Evolutionary conservation across 1,284 basidiomycete genomes (phyloP).

Genomic region (Microbotryomycetes sp.): DNA sequence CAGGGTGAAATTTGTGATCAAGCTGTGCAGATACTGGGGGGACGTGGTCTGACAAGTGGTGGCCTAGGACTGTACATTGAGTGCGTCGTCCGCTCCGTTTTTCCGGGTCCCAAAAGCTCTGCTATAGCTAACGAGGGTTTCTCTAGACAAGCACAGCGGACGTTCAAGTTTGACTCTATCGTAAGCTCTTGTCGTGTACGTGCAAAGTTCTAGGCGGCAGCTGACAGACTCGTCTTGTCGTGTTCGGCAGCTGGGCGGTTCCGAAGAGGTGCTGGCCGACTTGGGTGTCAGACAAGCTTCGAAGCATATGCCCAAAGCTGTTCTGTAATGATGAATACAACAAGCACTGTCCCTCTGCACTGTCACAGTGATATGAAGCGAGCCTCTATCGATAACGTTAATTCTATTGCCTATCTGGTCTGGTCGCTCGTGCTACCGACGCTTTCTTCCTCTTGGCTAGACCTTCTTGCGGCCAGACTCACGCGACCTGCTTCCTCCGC

Average conservation of each 20-base stretch:
- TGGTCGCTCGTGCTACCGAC: too few species aligned
- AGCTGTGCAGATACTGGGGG: constrained; percentile 16
- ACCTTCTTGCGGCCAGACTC: not conserved
- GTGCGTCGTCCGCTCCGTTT: too few species aligned
- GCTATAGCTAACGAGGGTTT: too few species aligned
- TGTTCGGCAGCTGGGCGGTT: constrained; percentile 38
- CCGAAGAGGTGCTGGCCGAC: constrained; percentile 41
- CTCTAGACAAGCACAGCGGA: not conserved
- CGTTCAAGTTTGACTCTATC: not conserved
- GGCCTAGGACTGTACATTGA: not conserved
- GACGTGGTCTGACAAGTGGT: not conserved
- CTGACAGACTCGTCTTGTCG: not conserved
- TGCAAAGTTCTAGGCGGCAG: too few species aligned
- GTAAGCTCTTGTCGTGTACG: not conserved
- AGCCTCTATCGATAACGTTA: not conserved
- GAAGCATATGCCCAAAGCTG: constrained; percentile 22
- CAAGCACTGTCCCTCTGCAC: not conserved
- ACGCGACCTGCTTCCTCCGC: constrained; percentile 2
- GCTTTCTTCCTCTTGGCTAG: too few species aligned
- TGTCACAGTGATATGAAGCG: too few species aligned
- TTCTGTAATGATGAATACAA: constrained; percentile 4
- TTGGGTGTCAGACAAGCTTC: constrained; percentile 41
- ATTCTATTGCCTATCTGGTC: not conserved
- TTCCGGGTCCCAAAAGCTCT: not conserved
- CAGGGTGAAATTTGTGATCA: constrained; percentile 30